Base-by-base conservation (phyloP, 140 eudicot species). In the Anethum foeniculum region DNA sequence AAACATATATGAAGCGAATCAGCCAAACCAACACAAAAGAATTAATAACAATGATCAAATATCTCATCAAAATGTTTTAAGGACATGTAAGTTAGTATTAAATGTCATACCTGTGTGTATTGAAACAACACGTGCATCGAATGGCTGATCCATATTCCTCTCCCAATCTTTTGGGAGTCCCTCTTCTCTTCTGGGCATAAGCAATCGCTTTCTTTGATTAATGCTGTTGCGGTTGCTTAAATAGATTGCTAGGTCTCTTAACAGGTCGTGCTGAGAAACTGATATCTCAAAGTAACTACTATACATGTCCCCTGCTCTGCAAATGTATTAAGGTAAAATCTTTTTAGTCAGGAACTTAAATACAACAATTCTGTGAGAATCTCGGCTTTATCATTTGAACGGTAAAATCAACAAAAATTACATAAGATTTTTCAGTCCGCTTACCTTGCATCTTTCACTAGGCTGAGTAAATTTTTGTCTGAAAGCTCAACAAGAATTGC, bases 141-240 rank as follows among this genome's bases (percentile, higher is more conserved):
- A 94, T 34, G 93, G 91, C 69, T 90, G 80, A 77, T 94, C 97
- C 30, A 62, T 48, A 28, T 92, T 82, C 78, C 98, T 90, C 81
- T 94, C 96, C 98, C 98, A 94, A 19, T 94, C 98, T 86, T 79
- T 94, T 2, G 98, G 98, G 14, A 94, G 77, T 27, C 90, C 81
- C 23, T 78, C 30, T 85, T 94, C 98, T 88, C 93, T 88, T 76
- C 91, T 85, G 23, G 98, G 90, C 98, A 94, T 94, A 58, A 94
- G 86, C 81, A 94, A 48, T 48, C 97, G 76, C 80, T 52, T 90
- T 68, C 98, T 68, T 76, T 81, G 85, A 81, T 92, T 90, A 52
- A 90, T 69, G 23, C 49, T 82, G 27, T 77, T 89, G 23, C 38
- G 62, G 64, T 74, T 90, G 86, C 94, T 90, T 83, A 94, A 71